Conservation (phyloP, 306 rosid species). For the Trifolium fragiferum region DNA sequence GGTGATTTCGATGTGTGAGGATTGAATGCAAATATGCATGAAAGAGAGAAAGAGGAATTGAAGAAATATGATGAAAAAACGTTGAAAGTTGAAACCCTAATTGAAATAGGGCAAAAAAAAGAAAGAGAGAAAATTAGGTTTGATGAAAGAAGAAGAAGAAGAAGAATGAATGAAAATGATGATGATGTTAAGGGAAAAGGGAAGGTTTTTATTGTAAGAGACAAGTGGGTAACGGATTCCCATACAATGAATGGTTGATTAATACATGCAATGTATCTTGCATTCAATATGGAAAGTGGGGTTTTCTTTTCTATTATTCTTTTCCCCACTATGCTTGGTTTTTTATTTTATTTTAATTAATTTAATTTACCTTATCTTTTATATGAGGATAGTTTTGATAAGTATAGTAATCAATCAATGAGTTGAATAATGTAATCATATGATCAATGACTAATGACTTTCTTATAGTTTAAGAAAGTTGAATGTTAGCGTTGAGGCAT, state of each 20-base stretch:
- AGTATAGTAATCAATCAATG: neutral
- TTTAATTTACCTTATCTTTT: slow-evolving; percentile 13
- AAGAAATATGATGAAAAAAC: neutral
- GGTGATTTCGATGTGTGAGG: slow-evolving; percentile 20
- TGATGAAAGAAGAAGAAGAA: slow-evolving; percentile 5
- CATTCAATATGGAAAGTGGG: slow-evolving; percentile 64
- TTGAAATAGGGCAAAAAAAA: slow-evolving; percentile 72
- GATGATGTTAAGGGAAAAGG: neutral
- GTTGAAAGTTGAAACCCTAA: slow-evolving; percentile 62
- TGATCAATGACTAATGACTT: neutral
- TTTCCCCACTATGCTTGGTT: slow-evolving; percentile 47
- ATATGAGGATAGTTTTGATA: neutral
- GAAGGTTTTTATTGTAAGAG: slow-evolving; percentile 45
- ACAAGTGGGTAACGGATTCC: slow-evolving; percentile 41
- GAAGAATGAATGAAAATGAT: neutral
- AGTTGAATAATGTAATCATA: neutral
- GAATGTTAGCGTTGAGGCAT: neutral
- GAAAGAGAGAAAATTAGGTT: neutral
- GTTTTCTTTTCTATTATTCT: slow-evolving; percentile 57
- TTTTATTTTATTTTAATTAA: neutral
- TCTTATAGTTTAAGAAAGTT: neutral
- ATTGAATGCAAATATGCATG: slow-evolving; percentile 56
- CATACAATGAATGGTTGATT: slow-evolving; percentile 56
- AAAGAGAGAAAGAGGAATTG: slow-evolving; percentile 41
- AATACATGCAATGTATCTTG: slow-evolving; percentile 84